Percentiles rank a stretch among this genome's conserved stretches.
phyloP scores from a whole-genome alignment of 2,329 filamentous ascomycete species.

The Alternaria brassicicola region DNA sequence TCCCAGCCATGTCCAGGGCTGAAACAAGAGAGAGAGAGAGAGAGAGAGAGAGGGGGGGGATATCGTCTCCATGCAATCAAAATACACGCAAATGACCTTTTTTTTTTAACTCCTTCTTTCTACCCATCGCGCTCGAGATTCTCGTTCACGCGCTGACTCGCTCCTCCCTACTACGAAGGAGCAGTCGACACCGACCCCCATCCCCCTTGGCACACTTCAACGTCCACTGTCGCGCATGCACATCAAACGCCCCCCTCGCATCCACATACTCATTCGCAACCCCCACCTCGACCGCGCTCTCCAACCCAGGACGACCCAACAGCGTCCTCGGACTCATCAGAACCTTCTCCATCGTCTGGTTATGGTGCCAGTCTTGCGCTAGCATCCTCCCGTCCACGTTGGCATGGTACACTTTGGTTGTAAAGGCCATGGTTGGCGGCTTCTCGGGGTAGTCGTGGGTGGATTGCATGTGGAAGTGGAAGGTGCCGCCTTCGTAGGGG shows the following conservation, averaged over 20 bases:
- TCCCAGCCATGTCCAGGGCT: too few species aligned
- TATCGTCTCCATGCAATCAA: too few species aligned
- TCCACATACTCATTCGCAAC: conserved; percentile 7
- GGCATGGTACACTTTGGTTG: conserved; percentile 7
- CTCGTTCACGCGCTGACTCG: too few species aligned
- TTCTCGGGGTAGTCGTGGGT: conserved; percentile 2
- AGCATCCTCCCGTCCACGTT: conserved; percentile 5
- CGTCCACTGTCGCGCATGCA: conserved; percentile 4
- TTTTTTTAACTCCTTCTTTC: too few species aligned
- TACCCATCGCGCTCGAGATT: too few species aligned
- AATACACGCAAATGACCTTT: too few species aligned
- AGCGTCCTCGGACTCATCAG: conserved; percentile 1
- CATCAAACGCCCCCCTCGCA: not conserved
- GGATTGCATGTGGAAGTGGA: conserved; percentile 4
- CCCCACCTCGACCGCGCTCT: not conserved
- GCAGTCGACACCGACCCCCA: not conserved
- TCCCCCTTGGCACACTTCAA: not conserved
- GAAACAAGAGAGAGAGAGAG: not conserved
- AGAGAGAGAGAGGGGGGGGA: too few species aligned
- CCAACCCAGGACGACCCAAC: conserved; percentile 4
- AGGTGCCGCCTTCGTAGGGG: conserved; percentile 1
- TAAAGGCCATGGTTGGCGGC: conserved; percentile 4
- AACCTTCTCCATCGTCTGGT: conserved; percentile 1
- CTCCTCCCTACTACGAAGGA: not conserved
- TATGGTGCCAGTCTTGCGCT: not conserved